phyloP scores from a whole-genome alignment of 2,329 filamentous ascomycete species.

The Nigrograna mackinnonii region DNA sequence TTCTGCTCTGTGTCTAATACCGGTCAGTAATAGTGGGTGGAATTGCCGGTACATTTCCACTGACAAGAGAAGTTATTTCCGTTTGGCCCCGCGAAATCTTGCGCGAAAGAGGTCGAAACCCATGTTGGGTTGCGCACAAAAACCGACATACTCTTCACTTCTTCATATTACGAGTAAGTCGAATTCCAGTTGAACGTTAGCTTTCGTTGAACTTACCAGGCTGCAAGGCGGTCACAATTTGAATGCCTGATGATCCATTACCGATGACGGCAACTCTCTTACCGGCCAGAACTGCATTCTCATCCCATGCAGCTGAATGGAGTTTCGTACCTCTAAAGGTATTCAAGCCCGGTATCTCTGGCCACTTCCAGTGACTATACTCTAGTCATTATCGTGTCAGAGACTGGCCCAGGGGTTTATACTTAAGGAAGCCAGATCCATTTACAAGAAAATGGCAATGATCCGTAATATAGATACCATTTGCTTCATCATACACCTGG shows the following conservation, averaged over 20 bases:
- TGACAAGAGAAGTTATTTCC: slow-evolving; percentile 2
- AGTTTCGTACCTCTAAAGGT: slow-evolving; percentile 9
- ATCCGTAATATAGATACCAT: slow-evolving; percentile 13
- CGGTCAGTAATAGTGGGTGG: background rate
- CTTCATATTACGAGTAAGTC: background rate
- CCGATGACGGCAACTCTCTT: slow-evolving; percentile 11
- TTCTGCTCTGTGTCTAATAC: background rate
- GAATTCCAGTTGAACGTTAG: background rate
- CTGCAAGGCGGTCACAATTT: slow-evolving; percentile 6
- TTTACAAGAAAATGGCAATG: slow-evolving; percentile 39
- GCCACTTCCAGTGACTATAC: slow-evolving; percentile 7
- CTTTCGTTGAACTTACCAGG: background rate
- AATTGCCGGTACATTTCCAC: background rate
- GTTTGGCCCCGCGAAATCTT: background rate
- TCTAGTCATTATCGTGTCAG: background rate
- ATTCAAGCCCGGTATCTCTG: slow-evolving; percentile 7
- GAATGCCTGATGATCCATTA: slow-evolving; percentile 3
- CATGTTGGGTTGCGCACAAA: slow-evolving; percentile 5
- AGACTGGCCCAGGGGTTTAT: background rate
- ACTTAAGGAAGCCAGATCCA: slow-evolving; percentile 5
- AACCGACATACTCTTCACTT: slow-evolving; percentile 4
- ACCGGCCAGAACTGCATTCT: slow-evolving; percentile 3
- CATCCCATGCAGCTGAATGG: slow-evolving; percentile 11
- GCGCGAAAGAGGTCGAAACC: slow-evolving; percentile 1
- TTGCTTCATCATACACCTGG: background rate